Base-by-base conservation (phyloP, 164 flowering plant genomes). In the Kalanchoe fedtschenkoi region DNA sequence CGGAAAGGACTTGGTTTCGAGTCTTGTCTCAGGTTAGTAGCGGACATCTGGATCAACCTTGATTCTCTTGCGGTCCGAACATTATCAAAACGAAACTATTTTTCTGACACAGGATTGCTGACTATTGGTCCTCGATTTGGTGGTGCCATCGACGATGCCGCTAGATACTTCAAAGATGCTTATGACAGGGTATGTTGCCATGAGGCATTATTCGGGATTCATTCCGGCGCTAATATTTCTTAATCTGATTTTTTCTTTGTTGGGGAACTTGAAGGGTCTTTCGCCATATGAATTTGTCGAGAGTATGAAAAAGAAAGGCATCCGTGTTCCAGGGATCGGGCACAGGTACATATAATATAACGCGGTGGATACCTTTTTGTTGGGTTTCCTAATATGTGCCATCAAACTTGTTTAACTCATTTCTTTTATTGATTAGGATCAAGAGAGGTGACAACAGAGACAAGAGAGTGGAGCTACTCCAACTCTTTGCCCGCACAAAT, bases 81-180 rank as follows among this genome's bases (percentile, higher is more conserved):
- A 11, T 16, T 29, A 28, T 24, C 3, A 34, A 24, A 22, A 33
- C 19, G 37, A 53, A 7, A 33, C 56, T n/a, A n/a, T 9, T 51
- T n/a, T 32, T 57, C 6, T 15, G 22, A 17, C 7, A 76, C 81
- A 92, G 98, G 97, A 67, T 75, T 95, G 77, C 81, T 95, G 17
- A 95, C 99, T 34, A 95, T 95, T 76, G 99, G 99, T 68, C 99
- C 99, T 14, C 78, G 97, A 71, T 95, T 95, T 78, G 99, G 99
- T 70, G 99, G 99, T 24, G 99, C 99, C 41, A 81, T 95, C 72
- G 99, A 95, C 73, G 99, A 91, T 77, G 99, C 99, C 62, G 99
- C 99, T 51, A 77, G 96, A 58, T 95, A 91, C 75, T 95, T 95
- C 70, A 95, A 95, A 80, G 96, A 91, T 69, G 97, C 97, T 57